phyloP scores from a whole-genome alignment of 352 stramenopile genomes.

The Phytophthora megakarya region DNA sequence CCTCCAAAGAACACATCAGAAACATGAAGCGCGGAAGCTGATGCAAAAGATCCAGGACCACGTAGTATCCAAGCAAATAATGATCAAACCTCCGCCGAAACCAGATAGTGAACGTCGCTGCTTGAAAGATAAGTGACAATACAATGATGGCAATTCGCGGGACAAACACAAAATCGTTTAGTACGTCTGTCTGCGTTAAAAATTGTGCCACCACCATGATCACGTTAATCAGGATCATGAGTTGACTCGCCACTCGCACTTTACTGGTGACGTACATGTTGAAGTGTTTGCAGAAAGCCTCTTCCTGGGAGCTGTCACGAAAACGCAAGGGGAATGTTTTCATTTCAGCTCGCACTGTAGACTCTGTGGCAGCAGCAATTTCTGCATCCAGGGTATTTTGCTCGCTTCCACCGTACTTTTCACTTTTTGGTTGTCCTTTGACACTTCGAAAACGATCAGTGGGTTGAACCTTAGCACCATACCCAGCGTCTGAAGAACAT shows the following conservation, averaged over 20 bases:
- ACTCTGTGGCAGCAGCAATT: background rate
- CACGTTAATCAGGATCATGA: slow-evolving; percentile 53
- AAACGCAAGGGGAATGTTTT: slow-evolving; percentile 65
- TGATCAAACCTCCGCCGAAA: slow-evolving; percentile 60
- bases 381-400: slow-evolving; percentile 1
- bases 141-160: slow-evolving; percentile 48
- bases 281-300: slow-evolving; percentile 78
- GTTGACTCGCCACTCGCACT: slow-evolving; percentile 54
- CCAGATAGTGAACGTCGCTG: slow-evolving; percentile 41
- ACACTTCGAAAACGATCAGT: background rate
- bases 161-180: slow-evolving; percentile 40
- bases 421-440: background rate
- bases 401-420: background rate
- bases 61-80: slow-evolving; percentile 56
- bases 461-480: slow-evolving; percentile 13
- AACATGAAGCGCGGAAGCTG: slow-evolving; percentile 56
- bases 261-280: slow-evolving; percentile 75
- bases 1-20: slow-evolving; percentile 35
- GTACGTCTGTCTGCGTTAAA: slow-evolving; percentile 34
- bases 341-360: slow-evolving; percentile 45
- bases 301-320: slow-evolving; percentile 60
- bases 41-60: slow-evolving; percentile 52
- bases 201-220: slow-evolving; percentile 59
- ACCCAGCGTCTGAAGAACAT: background rate
- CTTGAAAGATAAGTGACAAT: slow-evolving; percentile 50